These are phyloP conservation scores for Sporothrix humicola DNA, from an alignment of 2,329 filamentous ascomycete genomes.

Conservation along the genomic window DNA sequence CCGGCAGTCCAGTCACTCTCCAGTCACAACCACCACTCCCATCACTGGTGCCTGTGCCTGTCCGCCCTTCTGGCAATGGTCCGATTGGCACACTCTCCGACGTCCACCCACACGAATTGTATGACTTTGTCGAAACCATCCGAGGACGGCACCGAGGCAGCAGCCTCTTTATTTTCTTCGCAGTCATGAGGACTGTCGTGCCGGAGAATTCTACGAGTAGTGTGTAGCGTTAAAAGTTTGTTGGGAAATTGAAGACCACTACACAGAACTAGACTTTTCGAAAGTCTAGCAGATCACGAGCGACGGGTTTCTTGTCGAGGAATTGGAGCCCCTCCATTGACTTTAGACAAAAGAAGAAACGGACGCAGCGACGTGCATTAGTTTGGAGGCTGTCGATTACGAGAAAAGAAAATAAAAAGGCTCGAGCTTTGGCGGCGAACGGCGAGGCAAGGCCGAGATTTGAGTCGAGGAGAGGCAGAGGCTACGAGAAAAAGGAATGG, in stretches of 20 bases:
- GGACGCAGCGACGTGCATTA: conserved; percentile 28
- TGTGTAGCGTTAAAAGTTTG: not conserved
- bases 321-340: not conserved
- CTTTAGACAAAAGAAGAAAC: not conserved
- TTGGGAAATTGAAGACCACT: not conserved
- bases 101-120: not conserved
- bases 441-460: conserved; percentile 21
- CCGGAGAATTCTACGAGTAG: not conserved
- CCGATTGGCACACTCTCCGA: conserved; percentile 1
- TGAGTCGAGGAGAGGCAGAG: not conserved
- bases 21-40: not conserved
- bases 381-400: not conserved
- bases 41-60: not conserved
- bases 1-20: not conserved
- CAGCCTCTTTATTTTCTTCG: not conserved
- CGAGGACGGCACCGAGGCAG: conserved; percentile 11
- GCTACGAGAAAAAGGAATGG: not conserved
- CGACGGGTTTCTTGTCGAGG: not conserved
- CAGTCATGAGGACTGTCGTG: conserved; percentile 2
- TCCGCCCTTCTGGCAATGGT: not conserved
- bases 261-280: not conserved
- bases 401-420: not conserved
- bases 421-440: not conserved
- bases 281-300: conserved; percentile 5
- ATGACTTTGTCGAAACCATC: not conserved